phyloP scores from a whole-genome alignment of 2,329 filamentous ascomycete genomes.

The Tolypocladium inflatum region DNA sequence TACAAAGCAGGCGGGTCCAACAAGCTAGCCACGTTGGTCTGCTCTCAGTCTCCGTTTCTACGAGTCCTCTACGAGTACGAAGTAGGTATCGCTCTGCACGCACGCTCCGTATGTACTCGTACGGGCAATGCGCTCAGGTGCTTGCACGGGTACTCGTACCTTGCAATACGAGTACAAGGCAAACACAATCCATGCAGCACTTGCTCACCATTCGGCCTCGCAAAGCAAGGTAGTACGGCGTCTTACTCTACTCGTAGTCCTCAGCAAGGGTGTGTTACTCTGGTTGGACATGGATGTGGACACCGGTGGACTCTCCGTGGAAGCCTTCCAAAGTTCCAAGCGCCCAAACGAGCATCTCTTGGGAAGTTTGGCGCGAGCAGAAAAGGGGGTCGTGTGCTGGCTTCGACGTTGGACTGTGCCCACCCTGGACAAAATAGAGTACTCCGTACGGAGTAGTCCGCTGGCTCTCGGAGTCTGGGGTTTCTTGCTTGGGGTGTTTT shows the following conservation, averaged over 20 bases:
- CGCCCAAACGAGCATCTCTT: not conserved
- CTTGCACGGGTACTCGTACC: no score
- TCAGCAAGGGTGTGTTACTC: not conserved
- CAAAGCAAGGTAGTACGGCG: no score
- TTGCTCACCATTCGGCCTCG: no score
- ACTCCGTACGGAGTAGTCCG: no score
- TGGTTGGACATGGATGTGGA: not conserved
- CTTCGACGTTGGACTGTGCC: not conserved
- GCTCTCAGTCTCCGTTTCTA: no score
- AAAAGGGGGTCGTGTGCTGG: not conserved
- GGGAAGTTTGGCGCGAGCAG: not conserved
- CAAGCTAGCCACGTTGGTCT: not conserved
- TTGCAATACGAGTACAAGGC: no score
- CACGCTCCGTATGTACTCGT: no score
- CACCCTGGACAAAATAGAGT: not conserved
- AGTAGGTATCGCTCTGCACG: no score
- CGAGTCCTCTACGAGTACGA: no score
- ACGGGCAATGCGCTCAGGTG: no score
- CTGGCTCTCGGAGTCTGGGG: not conserved
- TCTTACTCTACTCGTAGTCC: no score
- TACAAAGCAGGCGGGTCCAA: not conserved
- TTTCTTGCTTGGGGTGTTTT: not conserved
- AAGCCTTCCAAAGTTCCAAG: not conserved
- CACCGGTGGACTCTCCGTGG: not conserved
- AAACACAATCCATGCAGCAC: no score